phyloP scores from a whole-genome alignment of 805 yeast genomes.

The Scheffersomyces lignosus region DNA sequence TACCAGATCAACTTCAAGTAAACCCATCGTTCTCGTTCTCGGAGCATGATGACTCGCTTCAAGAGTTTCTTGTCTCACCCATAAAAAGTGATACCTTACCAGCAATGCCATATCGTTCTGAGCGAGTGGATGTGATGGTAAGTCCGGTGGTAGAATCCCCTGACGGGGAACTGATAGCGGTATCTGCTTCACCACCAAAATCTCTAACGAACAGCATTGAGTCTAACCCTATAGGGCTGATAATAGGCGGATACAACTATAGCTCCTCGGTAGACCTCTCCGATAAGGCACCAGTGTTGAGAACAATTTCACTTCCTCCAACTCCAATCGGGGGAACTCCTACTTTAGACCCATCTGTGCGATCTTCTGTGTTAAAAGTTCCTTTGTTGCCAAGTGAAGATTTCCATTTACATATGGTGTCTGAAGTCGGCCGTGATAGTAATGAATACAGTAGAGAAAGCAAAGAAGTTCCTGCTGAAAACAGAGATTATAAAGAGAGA shows the following conservation, averaged over 20 bases:
- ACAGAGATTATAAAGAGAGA: no score
- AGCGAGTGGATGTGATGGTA: slow-evolving; percentile 4
- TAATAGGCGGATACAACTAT: slow-evolving; percentile 29
- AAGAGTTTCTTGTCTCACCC: slow-evolving; percentile 19
- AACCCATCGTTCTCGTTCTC: slow-evolving; percentile 20
- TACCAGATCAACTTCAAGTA: no score
- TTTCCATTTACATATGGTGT: no score
- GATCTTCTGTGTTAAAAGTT: neutral
- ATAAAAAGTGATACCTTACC: neutral
- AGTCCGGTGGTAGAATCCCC: slow-evolving; percentile 18
- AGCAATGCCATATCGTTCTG: slow-evolving; percentile 5
- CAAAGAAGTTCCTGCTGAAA: neutral
- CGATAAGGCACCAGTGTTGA: neutral
- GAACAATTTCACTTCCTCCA: neutral
- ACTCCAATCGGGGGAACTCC: neutral
- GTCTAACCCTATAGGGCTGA: slow-evolving; percentile 28
- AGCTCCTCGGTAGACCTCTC: slow-evolving; percentile 18
- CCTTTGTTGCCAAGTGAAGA: no score
- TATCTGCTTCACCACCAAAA: slow-evolving; percentile 15
- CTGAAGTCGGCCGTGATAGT: no score
- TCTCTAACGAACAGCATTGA: slow-evolving; percentile 16
- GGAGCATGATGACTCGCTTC: slow-evolving; percentile 24
- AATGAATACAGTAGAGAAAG: no score
- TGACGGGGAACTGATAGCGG: slow-evolving; percentile 6
- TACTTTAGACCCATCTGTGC: no score